phyloP scores from a whole-genome alignment of 2,329 filamentous ascomycete genomes.

The Phyllosticta ampelicida region DNA sequence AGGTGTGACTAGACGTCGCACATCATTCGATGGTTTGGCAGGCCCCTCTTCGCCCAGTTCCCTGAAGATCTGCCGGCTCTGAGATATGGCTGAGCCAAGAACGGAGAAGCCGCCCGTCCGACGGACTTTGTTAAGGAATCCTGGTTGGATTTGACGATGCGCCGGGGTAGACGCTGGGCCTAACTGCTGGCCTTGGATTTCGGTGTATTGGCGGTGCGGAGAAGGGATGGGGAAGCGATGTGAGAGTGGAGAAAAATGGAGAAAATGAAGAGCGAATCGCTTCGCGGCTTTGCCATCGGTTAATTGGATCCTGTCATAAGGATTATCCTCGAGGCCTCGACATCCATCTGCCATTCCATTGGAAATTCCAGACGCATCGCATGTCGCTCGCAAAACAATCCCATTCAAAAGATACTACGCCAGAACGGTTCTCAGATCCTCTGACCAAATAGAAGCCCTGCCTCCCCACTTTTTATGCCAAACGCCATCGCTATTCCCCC shows the following conservation, averaged over 20 bases:
- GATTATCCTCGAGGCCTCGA: too few relatives aligned
- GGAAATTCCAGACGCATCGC: background rate
- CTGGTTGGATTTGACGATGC: background rate
- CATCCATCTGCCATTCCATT: background rate
- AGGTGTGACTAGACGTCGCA: constrained; percentile 6
- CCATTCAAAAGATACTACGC: background rate
- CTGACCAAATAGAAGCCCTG: background rate
- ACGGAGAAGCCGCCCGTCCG: constrained; percentile 1
- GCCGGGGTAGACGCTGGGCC: background rate
- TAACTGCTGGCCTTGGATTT: background rate
- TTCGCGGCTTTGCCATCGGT: constrained; percentile 1
- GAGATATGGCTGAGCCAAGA: constrained; percentile 8
- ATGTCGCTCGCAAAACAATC: background rate
- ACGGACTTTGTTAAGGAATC: background rate
- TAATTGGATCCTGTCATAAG: background rate
- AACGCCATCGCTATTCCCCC: constrained; percentile 8
- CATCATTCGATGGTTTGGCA: constrained; percentile 7
- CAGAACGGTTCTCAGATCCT: background rate
- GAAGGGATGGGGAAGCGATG: background rate
- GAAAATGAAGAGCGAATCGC: constrained; percentile 2
- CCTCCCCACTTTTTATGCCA: background rate
- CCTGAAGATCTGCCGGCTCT: constrained; percentile 6
- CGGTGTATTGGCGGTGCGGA: background rate
- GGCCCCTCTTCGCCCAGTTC: background rate
- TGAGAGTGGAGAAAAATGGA: constrained; percentile 3